phyloP scores from a whole-genome alignment of 23 red algal species.

The Gracilaria gracilis region DNA sequence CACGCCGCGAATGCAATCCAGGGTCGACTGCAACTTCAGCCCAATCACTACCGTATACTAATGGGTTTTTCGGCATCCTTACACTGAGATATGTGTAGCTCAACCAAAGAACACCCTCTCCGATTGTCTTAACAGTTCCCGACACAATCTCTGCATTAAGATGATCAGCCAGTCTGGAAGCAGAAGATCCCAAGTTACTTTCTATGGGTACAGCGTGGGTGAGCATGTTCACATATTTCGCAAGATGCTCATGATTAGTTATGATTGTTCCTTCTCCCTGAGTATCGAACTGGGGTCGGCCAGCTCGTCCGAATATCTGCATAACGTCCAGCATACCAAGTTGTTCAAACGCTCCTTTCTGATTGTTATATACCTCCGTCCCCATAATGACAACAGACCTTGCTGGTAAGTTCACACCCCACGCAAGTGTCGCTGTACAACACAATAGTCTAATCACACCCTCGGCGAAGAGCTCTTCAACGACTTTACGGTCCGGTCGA shows the following conservation, averaged over 20 bases:
- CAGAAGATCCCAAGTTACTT: slow-evolving; percentile 81
- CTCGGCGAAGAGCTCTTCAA: slow-evolving; percentile 88
- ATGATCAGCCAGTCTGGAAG: slow-evolving; percentile 84
- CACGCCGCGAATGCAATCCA: slow-evolving; percentile 66
- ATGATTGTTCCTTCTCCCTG: slow-evolving; percentile 94
- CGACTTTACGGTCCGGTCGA: slow-evolving; percentile 77
- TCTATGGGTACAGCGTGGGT: slow-evolving; percentile 95
- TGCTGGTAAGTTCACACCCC: slow-evolving; percentile 99
- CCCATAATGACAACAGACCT: slow-evolving; percentile 91
- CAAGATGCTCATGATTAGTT: slow-evolving; percentile 79
- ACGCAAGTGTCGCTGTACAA: slow-evolving; percentile 96
- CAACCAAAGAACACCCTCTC: slow-evolving; percentile 89
- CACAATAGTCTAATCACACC: slow-evolving; percentile 81
- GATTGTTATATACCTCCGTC: slow-evolving; percentile 90
- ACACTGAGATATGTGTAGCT: slow-evolving; percentile 88
- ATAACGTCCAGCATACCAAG: slow-evolving; percentile 92
- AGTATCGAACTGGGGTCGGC: slow-evolving; percentile 96
- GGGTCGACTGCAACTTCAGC: slow-evolving; percentile 78
- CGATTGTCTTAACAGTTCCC: slow-evolving; percentile 83
- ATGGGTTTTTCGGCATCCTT: slow-evolving; percentile 89
- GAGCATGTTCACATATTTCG: slow-evolving; percentile 83
- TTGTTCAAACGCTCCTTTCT: slow-evolving; percentile 88
- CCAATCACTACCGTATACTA: slow-evolving; percentile 91
- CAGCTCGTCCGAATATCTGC: slow-evolving; percentile 98
- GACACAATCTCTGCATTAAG: slow-evolving; percentile 97